Evolutionary conservation across 768 basidiomycete genomes (phyloP), one percentile per base, ranked within the genome.

Genomic region (Lactifluus rugatus): DNA sequence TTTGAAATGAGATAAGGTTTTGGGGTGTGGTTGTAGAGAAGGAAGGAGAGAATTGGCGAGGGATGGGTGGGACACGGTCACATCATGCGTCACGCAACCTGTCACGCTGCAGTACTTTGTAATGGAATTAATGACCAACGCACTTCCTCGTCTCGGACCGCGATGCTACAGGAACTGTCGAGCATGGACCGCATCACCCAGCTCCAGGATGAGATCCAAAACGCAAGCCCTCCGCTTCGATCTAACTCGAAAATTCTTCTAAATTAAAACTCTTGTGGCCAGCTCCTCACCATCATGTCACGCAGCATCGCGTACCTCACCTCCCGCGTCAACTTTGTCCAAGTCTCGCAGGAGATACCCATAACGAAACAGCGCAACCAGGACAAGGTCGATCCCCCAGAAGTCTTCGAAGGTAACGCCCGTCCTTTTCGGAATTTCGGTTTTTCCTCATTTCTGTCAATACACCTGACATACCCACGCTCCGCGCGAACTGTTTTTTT

Each of bases 121-220:
- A 21, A 21, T 2, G 39, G 25, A 37, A 16, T n/a, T n/a, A n/a
- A 19, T 45, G 34, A n/a, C 17, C 13, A 31, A 4, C 11, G 36
- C 3, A 8, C 14, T 39, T 28, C 34, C 45, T 53, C 52, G 63
- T 63, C 61, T 65, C 60, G 68, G 82, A 81, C 82, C 81, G 87
- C 75, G 76, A 91, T 91, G 88, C 88, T 91, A 80, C 84, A 89
- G 79, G 88, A 90, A 82, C 74, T 91, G 70, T 82, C 88, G 71
- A 84, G 89, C 77, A 93, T 93, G 93, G 92, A 94, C 78, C 85
- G 91, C 73, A 89, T 94, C 71, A 93, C 93, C 10, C 93, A 94
- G 71, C 83, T 94, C 54, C 91, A 93, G 77, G 87, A 95, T 81
- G 88, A 88, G 72, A 91, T 93, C 59, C 92, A 95, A 72, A 83